These are phyloP conservation scores for Ochromonas danica DNA, from an alignment of 108 stramenopile species.

Conservation along the genomic window DNA sequence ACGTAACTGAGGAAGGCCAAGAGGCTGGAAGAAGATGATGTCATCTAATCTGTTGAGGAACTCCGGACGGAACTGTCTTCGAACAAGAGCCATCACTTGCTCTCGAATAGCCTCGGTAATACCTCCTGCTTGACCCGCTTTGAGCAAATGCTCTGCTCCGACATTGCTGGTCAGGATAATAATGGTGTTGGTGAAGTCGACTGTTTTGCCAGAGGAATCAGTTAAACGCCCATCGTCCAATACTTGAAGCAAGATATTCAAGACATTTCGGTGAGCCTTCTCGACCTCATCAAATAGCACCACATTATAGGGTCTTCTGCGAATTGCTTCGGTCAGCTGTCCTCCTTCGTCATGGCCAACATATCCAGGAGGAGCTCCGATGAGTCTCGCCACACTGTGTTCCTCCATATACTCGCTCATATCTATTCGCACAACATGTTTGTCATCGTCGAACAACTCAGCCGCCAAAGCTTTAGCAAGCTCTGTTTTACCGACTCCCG, in stretches of 20 bases:
- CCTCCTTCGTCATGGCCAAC: conserved; percentile 44
- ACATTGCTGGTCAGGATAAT: conserved; percentile 26
- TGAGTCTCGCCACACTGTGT: conserved; percentile 74
- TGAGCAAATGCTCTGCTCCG: conserved; percentile 20
- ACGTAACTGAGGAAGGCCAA: conserved; percentile 31
- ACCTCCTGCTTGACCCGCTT: conserved; percentile 21
- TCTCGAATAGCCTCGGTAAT: conserved; percentile 26
- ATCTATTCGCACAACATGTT: conserved; percentile 88
- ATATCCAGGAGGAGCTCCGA: conserved; percentile 94
- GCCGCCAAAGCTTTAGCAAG: conserved; percentile 82
- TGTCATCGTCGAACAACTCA: conserved; percentile 78
- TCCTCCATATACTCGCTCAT: conserved; percentile 96
- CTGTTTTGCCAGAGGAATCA: conserved; percentile 12
- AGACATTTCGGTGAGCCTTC: conserved; percentile 43
- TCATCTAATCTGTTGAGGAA: conserved; percentile 43
- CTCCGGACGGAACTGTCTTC: conserved; percentile 28
- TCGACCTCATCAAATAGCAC: conserved; percentile 49
- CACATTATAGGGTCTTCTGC: conserved; percentile 39
- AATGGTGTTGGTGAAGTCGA: conserved; percentile 22
- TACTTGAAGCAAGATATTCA: conserved; percentile 46
- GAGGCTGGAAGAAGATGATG: conserved; percentile 41
- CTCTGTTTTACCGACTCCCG: conserved; percentile 89
- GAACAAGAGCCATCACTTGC: conserved; percentile 19
- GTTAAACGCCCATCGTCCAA: conserved; percentile 46
- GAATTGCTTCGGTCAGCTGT: conserved; percentile 40